phyloP scores from a whole-genome alignment of 2,329 filamentous ascomycete genomes.

The Calycina marina region DNA sequence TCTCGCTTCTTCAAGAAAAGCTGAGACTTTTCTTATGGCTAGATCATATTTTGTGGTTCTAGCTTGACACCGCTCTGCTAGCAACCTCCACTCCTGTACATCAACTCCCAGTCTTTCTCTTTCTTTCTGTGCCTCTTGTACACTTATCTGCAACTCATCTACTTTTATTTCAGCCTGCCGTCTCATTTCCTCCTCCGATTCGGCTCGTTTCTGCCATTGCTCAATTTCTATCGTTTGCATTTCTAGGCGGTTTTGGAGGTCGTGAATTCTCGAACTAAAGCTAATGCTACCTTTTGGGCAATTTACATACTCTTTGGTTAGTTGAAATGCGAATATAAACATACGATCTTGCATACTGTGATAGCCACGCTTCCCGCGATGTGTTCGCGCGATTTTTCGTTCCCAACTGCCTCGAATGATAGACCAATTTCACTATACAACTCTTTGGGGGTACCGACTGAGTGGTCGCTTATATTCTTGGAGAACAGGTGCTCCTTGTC shows the following conservation, averaged over 20 bases:
- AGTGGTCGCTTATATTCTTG: slow-evolving; percentile 8
- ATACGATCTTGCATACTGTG: not conserved
- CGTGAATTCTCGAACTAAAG: not conserved
- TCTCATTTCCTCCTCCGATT: not conserved
- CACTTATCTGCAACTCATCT: not conserved
- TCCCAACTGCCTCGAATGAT: slow-evolving; percentile 4
- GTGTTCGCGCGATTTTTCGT: not conserved
- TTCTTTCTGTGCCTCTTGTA: not conserved
- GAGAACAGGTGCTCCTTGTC: slow-evolving; percentile 5
- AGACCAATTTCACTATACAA: slow-evolving; percentile 3
- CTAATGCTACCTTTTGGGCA: not conserved
- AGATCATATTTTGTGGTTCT: not conserved
- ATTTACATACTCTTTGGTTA: not conserved
- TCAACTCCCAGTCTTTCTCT: not conserved
- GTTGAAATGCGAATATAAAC: not conserved
- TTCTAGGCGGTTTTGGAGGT: not conserved
- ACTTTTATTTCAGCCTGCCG: not conserved
- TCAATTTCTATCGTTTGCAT: not conserved
- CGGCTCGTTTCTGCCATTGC: not conserved
- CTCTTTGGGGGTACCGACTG: slow-evolving; percentile 4
- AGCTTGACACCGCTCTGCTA: not conserved
- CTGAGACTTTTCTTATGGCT: not conserved
- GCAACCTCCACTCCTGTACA: not conserved
- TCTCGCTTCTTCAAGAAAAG: not conserved
- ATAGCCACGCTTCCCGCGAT: not conserved